Evolutionary conservation across 805 yeast species (phyloP).

Genomic region (Suhomyces faveliae): DNA sequence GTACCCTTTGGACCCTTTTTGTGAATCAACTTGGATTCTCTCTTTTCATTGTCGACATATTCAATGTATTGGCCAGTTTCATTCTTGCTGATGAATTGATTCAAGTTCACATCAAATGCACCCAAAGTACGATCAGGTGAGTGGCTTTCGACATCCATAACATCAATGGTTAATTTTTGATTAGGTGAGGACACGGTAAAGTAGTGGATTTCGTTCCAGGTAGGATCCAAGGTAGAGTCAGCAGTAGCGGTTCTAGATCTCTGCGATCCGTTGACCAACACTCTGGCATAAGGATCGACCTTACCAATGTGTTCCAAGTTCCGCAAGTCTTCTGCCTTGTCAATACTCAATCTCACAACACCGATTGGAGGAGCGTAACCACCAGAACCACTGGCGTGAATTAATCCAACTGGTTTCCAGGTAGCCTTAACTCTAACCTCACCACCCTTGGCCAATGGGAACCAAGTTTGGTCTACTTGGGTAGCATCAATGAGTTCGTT

Average conservation of each 20-base stretch:
- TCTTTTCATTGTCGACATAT: conserved; percentile 52
- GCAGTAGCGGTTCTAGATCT: conserved; percentile 73
- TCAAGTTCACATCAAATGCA: conserved; percentile 65
- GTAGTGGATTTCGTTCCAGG: conserved; percentile 80
- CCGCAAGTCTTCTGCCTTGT: conserved; percentile 68
- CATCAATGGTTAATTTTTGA: conserved; percentile 81
- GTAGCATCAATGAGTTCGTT: conserved; percentile 73
- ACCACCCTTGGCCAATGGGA: conserved; percentile 71
- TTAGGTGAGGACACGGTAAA: conserved; percentile 79
- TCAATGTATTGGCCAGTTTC: conserved; percentile 64
- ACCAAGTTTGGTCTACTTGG: conserved; percentile 76
- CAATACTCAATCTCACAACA: conserved; percentile 71
- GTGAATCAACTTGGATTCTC: conserved; percentile 62
- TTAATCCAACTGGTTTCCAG: conserved; percentile 85
- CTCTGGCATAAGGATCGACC: conserved; percentile 86
- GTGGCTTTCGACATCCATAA: conserved; percentile 82
- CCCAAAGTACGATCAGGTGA: conserved; percentile 90
- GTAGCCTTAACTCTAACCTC: conserved; percentile 64
- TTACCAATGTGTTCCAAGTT: conserved; percentile 88
- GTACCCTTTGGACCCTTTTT: conserved; percentile 84
- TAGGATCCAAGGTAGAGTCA: conserved; percentile 71
- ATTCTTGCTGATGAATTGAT: conserved; percentile 64
- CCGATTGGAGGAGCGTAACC: conserved; percentile 96
- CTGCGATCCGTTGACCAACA: conserved; percentile 72
- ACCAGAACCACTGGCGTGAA: conserved; percentile 63